These are phyloP conservation scores for Zarea fungicola DNA, from an alignment of 2,329 filamentous ascomycete genomes.

Conservation along the genomic window DNA sequence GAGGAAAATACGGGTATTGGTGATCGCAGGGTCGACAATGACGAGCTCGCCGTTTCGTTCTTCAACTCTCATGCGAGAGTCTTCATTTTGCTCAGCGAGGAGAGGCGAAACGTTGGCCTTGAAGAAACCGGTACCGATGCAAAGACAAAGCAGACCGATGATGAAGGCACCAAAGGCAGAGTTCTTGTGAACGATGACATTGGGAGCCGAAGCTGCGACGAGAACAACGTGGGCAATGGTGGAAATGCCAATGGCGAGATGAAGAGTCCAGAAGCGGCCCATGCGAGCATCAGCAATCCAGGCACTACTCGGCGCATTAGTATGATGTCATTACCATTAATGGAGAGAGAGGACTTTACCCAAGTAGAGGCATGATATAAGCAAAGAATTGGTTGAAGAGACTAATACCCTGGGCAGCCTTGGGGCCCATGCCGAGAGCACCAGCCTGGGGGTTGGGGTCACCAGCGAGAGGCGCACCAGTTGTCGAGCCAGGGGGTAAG, in stretches of 20 bases:
- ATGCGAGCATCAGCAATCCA: constrained; percentile 63
- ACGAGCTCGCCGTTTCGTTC: constrained; percentile 58
- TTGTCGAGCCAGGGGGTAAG: constrained; percentile 48
- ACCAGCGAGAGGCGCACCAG: constrained; percentile 40
- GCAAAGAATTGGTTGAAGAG: constrained; percentile 58
- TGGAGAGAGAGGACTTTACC: constrained; percentile 33
- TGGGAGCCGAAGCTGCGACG: constrained; percentile 58
- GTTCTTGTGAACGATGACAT: constrained; percentile 53
- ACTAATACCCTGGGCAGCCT: constrained; percentile 44
- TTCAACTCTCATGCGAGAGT: constrained; percentile 52
- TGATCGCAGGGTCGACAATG: constrained; percentile 65
- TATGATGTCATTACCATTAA: too few species aligned
- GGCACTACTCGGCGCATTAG: too few species aligned
- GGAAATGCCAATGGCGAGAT: constrained; percentile 60
- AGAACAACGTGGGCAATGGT: constrained; percentile 63
- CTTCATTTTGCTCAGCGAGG: constrained; percentile 64
- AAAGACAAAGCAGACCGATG: constrained; percentile 52
- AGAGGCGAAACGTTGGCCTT: constrained; percentile 73
- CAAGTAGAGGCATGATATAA: constrained; percentile 54
- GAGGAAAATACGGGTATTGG: constrained; percentile 63
- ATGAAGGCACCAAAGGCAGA: constrained; percentile 61
- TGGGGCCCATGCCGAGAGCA: constrained; percentile 54
- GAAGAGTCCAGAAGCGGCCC: constrained; percentile 69
- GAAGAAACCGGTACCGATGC: constrained; percentile 71
- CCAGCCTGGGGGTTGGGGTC: constrained; percentile 31